phyloP scores from a whole-genome alignment of 78 protist genomes.

The Carpediemonas membranifera region DNA sequence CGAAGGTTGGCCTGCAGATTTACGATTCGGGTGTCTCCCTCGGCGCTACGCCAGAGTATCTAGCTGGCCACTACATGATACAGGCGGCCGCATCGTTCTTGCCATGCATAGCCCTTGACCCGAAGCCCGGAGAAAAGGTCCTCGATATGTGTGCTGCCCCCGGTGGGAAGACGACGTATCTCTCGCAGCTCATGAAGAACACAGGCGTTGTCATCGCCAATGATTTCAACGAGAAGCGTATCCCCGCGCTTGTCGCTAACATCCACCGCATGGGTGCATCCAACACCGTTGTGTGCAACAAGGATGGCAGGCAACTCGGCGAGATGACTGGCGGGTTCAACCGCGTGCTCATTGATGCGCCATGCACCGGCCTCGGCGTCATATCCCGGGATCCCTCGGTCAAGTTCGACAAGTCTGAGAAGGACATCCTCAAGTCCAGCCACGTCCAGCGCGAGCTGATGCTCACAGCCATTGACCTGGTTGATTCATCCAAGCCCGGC shows the following conservation, averaged over 20 bases:
- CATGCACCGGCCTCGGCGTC: constrained; percentile 97
- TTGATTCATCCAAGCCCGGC: constrained; percentile 62
- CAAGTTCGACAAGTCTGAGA: constrained; percentile 52
- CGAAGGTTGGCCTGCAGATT: constrained; percentile 80
- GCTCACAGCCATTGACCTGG: constrained; percentile 86
- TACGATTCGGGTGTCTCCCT: constrained; percentile 72
- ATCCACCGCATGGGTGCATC: constrained; percentile 47
- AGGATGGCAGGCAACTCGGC: constrained; percentile 79
- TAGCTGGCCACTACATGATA: constrained; percentile 91
- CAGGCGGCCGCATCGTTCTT: constrained; percentile 91
- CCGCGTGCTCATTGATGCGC: constrained; percentile 95
- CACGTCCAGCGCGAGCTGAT: constrained; percentile 83
- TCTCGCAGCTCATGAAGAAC: constrained; percentile 86
- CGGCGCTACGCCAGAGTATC: constrained; percentile 70
- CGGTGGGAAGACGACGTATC: constrained; percentile 94
- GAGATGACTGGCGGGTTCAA: constrained; percentile 60
- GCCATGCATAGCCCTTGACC: constrained; percentile 87
- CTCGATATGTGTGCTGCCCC: constrained; percentile 96
- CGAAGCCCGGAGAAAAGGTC: constrained; percentile 61
- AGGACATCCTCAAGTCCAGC: constrained; percentile 63
- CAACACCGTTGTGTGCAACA: constrained; percentile 65
- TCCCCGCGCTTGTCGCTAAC: constrained; percentile 57
- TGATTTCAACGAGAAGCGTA: constrained; percentile 73
- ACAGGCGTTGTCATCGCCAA: constrained; percentile 85
- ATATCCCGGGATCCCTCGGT: constrained; percentile 79